A percentile compares a stretch with the other conserved stretches of the same genome.
phyloP scores from a whole-genome alignment of 129 eudicot genomes.

The Pittosporum tobira region DNA sequence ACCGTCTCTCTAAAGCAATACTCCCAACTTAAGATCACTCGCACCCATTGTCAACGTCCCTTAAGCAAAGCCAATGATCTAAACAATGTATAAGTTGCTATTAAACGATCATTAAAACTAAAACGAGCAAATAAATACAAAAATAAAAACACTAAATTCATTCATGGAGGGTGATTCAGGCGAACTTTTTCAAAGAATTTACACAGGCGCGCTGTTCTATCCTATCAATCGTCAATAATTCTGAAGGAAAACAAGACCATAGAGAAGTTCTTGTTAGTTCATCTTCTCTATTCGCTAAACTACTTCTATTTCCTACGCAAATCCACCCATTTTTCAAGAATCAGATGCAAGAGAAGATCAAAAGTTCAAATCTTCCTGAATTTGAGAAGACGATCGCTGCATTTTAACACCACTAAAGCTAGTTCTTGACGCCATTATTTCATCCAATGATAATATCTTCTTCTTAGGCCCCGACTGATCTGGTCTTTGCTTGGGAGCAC shows the following conservation, averaged over 20 bases:
- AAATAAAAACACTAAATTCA: no score
- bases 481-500: slow-evolving; percentile 91
- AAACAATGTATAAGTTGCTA: no score
- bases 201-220: slow-evolving; percentile 28
- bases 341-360: background rate
- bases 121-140: no score
- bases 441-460: slow-evolving; percentile 58
- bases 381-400: slow-evolving; percentile 59
- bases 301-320: background rate
- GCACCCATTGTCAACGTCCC: no score
- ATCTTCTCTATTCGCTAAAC: slow-evolving; percentile 27
- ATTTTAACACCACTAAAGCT: slow-evolving; percentile 85
- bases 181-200: slow-evolving; percentile 24
- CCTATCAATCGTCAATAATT: slow-evolving; percentile 15
- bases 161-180: slow-evolving; percentile 22
- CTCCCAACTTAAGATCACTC: no score
- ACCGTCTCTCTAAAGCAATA: no score
- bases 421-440: slow-evolving; percentile 73
- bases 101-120: no score
- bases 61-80: no score
- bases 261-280: slow-evolving; percentile 25
- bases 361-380: slow-evolving; percentile 38
- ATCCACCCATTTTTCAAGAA: slow-evolving; percentile 18
- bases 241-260: slow-evolving; percentile 12
- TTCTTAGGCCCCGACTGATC: slow-evolving; percentile 58